A percentile compares a stretch with the other conserved stretches of the same genome.
phyloP scores from a whole-genome alignment of 2,329 filamentous ascomycete species.

The Clarireedia paspali region DNA sequence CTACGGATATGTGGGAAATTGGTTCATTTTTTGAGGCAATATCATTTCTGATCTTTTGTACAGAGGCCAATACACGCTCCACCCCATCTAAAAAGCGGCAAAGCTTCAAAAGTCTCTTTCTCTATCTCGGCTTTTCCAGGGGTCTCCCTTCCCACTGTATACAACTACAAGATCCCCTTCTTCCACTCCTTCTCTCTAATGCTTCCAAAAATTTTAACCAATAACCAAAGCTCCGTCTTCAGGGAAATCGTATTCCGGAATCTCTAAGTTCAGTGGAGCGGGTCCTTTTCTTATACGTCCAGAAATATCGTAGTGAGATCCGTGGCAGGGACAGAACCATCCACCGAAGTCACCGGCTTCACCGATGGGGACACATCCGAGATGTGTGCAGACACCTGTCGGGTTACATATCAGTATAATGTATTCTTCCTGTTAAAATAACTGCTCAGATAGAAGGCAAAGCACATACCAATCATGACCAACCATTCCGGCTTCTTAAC shows the following conservation, averaged over 20 bases:
- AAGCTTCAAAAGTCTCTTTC: conserved; percentile 30
- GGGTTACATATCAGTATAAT: conserved; percentile 21
- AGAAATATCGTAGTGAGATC: conserved; percentile 99
- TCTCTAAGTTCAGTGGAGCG: conserved; percentile 93
- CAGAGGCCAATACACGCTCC: conserved; percentile 19
- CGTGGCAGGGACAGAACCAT: conserved; percentile 99
- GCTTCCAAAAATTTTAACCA: conserved; percentile 54
- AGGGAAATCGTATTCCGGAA: conserved; percentile 87
- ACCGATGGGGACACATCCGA: conserved; percentile 98
- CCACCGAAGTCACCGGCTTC: conserved; percentile 97
- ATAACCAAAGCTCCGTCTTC: conserved; percentile 85
- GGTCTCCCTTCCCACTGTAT: conserved; percentile 4
- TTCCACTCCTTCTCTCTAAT: not conserved
- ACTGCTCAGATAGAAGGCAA: not conserved
- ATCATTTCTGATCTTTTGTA: conserved; percentile 11
- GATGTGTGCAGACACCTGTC: conserved; percentile 92
- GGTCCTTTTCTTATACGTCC: conserved; percentile 97
- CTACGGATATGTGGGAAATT: not conserved
- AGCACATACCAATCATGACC: conserved; percentile 81
- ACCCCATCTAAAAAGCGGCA: conserved; percentile 30
- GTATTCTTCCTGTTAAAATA: not conserved
- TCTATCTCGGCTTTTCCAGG: conserved; percentile 2
- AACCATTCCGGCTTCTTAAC: conserved; percentile 99
- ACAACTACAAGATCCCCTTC: conserved; percentile 7
- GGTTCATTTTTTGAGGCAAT: conserved; percentile 2